phyloP scores from a whole-genome alignment of 768 basidiomycete genomes.

The Rubroboletus satanas region DNA sequence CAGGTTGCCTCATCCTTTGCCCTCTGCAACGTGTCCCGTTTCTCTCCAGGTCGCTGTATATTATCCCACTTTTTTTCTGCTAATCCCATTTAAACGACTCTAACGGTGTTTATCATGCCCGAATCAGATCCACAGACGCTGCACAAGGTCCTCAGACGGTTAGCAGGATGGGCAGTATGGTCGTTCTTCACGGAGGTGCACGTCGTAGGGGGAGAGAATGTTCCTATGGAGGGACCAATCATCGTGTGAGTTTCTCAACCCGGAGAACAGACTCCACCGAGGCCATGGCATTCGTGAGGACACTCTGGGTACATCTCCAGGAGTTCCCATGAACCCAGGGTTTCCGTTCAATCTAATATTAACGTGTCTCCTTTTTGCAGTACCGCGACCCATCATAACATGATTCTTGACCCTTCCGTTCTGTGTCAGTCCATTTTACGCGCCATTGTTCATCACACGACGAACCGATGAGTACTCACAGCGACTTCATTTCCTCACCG shows the following conservation, averaged over 20 bases:
- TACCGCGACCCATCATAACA: slow-evolving; percentile 87
- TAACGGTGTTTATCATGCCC: slow-evolving; percentile 10
- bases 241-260: slow-evolving; percentile 65
- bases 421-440: slow-evolving; percentile 54
- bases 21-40: background rate
- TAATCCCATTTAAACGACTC: slow-evolving; percentile 8
- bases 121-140: slow-evolving; percentile 41
- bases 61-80: slow-evolving; percentile 6
- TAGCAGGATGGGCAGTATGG: slow-evolving; percentile 71
- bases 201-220: slow-evolving; percentile 84
- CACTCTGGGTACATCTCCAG: background rate
- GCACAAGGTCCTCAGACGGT: slow-evolving; percentile 66
- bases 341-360: slow-evolving; percentile 8
- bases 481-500: slow-evolving; percentile 79
- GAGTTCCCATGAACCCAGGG: background rate
- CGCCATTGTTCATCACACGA: slow-evolving; percentile 12
- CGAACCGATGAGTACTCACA: slow-evolving; percentile 31
- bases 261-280: background rate
- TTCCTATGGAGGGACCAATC: slow-evolving; percentile 84
- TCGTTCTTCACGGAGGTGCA: slow-evolving; percentile 89
- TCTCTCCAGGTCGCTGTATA: background rate
- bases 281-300: slow-evolving; percentile 3
- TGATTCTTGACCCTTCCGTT: slow-evolving; percentile 87
- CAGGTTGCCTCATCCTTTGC: background rate
- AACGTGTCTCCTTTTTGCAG: slow-evolving; percentile 36